Conservation (phyloP, 768 basidiomycete genomes). For the Leccinum rimulosum region DNA sequence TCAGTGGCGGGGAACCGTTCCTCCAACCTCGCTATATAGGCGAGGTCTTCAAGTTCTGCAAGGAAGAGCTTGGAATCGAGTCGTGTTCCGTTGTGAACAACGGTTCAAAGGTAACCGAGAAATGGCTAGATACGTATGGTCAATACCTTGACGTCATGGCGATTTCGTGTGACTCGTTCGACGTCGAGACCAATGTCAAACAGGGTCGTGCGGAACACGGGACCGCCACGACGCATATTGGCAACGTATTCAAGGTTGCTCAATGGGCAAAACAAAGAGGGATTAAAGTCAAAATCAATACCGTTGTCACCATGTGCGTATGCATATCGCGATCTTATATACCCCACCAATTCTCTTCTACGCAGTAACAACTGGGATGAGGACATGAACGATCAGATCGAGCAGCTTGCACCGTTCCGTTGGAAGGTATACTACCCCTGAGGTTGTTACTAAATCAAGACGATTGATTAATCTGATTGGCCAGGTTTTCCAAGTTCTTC, state of each 20-base stretch:
- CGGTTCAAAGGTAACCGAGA: constrained; percentile 41
- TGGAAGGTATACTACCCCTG: constrained; percentile 34
- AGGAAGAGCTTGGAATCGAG: constrained; percentile 36
- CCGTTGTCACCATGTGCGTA: constrained; percentile 31
- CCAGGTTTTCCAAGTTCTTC: constrained; percentile 37
- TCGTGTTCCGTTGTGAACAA: constrained; percentile 36
- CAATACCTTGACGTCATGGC: constrained; percentile 41
- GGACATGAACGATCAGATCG: constrained; percentile 39
- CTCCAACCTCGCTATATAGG: constrained; percentile 38
- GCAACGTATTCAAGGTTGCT: constrained; percentile 34
- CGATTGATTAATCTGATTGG: background rate
- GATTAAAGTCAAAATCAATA: constrained; percentile 39
- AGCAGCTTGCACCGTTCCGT: constrained; percentile 33
- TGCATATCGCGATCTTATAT: background rate
- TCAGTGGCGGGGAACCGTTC: constrained; percentile 39
- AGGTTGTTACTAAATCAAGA: background rate
- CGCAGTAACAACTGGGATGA: constrained; percentile 38
- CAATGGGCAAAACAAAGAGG: constrained; percentile 35
- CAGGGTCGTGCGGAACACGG: constrained; percentile 35
- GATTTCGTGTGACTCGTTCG: constrained; percentile 42
- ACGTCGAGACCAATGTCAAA: constrained; percentile 33
- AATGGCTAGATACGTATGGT: constrained; percentile 40
- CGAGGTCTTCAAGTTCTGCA: constrained; percentile 37
- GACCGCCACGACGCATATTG: constrained; percentile 30
- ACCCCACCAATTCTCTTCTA: background rate